Evolutionary conservation across 768 basidiomycete species (phyloP).

Genomic region (Phylloporus sp.): DNA sequence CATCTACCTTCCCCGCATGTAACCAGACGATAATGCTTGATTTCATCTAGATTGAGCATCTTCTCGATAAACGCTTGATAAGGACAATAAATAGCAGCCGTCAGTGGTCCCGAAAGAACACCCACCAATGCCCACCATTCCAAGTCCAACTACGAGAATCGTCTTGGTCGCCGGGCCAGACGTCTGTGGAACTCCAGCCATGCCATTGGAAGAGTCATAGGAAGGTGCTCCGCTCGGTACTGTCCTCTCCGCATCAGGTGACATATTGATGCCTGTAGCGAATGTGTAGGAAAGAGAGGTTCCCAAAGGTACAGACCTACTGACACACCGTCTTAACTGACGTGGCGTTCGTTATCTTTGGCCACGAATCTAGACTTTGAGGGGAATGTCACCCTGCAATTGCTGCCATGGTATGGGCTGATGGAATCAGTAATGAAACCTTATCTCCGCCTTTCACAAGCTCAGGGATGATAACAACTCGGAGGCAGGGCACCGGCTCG

Average conservation of each 20-base stretch:
- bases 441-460: background rate
- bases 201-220: background rate
- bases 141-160: background rate
- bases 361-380: background rate
- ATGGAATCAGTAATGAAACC: too few relatives aligned
- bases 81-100: background rate
- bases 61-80: conserved; percentile 62
- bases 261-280: background rate
- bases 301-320: background rate
- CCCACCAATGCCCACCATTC: conserved; percentile 2
- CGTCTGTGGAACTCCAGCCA: background rate
- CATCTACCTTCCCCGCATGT: conserved; percentile 56
- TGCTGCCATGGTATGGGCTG: background rate
- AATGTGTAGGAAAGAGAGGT: background rate
- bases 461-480: background rate
- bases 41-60: conserved; percentile 52
- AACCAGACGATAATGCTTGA: conserved; percentile 46
- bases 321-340: background rate
- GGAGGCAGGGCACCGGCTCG: too few relatives aligned
- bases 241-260: background rate
- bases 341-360: background rate
- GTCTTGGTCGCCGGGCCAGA: background rate
- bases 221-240: background rate
- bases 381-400: background rate
- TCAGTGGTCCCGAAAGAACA: background rate